Base-by-base conservation (phyloP, 345 rosid genomes). In the Brassica juncea region DNA sequence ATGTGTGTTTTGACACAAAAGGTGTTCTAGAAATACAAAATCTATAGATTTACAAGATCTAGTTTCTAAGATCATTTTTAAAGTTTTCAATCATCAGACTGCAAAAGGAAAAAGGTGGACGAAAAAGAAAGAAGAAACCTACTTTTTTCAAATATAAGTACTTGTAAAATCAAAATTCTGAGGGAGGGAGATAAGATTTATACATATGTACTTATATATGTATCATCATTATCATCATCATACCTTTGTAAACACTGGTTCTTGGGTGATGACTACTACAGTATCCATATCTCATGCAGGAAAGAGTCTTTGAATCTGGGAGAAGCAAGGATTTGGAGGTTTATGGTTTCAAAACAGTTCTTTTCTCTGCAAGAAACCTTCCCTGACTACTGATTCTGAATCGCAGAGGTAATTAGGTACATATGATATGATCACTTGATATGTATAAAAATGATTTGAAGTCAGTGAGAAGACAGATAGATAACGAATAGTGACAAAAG, bases 281-380 rank as follows among this genome's bases (percentile, higher is more conserved):
- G 92, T 85, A 60, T 87, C 91, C 97, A 90, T 89, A 72, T 68
- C 57, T 85, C 82, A 80, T 84, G 78, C 81, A 55, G 25, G 44
- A 9, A 63, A 62, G 66, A 30, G 66, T 61, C 19, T 28, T 21
- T 62, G 66, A 6, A 14, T 62, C 23, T 30, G 35, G n/a, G 80
- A 31, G 69, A 60, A 73, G 34, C 8, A 49, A 37, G 25, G 59
- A 71, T 57, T 35, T 79, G 52, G 39, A 79, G 77, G 39, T 72
- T 79, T 68, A 73, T 69, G 59, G 78, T 58, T 68, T 61, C 62
- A 60, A 28, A 61, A 68, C 15, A 68, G 79, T 74, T 74, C 79
- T 68, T 80, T 74, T 25, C 61, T 74, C 75, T 37, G 61, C 79
- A 80, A 80, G 79, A 69, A 80, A 80, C 52, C 61, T 73, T 68